These are phyloP conservation scores for Pseudotsuga menziesii DNA, from an alignment of 75 land plant species.

Conservation along the genomic window DNA sequence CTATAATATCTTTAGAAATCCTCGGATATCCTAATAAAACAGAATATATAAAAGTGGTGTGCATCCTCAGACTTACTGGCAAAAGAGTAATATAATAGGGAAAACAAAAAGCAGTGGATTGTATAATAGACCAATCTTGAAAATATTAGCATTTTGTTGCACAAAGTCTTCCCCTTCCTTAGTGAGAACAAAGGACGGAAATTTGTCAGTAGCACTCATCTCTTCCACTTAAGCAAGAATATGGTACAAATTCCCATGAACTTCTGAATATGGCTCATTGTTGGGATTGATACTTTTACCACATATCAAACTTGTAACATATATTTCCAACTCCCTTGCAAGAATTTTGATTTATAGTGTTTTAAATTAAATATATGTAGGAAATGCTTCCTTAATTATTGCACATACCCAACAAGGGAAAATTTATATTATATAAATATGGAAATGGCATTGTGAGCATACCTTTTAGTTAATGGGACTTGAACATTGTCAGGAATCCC, in stretches of 20 bases:
- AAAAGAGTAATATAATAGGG: background rate
- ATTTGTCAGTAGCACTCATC: slow-evolving; percentile 83
- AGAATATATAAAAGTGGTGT: background rate
- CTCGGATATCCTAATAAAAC: background rate
- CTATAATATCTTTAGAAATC: background rate
- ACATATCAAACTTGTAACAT: background rate
- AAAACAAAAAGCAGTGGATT: slow-evolving; percentile 64
- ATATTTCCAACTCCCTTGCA: background rate
- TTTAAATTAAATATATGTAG: background rate
- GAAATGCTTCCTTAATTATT: background rate
- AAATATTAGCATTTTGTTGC: slow-evolving; percentile 82
- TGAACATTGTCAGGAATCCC: slow-evolving; percentile 19
- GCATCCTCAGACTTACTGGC: background rate
- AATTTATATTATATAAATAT: background rate
- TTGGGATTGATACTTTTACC: slow-evolving; percentile 26
- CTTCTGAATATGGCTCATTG: slow-evolving; percentile 67
- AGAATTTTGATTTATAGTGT: background rate
- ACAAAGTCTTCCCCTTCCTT: slow-evolving; percentile 99
- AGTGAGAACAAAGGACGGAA: slow-evolving; percentile 92
- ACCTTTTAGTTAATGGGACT: slow-evolving; percentile 24
- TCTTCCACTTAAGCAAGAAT: slow-evolving; percentile 86
- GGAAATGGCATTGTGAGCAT: background rate
- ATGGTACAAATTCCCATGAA: slow-evolving; percentile 80
- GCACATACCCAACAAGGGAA: no score
- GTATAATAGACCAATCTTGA: slow-evolving; percentile 87